These are phyloP conservation scores for Agaricus sinodeliciosus DNA, from an alignment of 768 basidiomycete species.

Conservation along the genomic window DNA sequence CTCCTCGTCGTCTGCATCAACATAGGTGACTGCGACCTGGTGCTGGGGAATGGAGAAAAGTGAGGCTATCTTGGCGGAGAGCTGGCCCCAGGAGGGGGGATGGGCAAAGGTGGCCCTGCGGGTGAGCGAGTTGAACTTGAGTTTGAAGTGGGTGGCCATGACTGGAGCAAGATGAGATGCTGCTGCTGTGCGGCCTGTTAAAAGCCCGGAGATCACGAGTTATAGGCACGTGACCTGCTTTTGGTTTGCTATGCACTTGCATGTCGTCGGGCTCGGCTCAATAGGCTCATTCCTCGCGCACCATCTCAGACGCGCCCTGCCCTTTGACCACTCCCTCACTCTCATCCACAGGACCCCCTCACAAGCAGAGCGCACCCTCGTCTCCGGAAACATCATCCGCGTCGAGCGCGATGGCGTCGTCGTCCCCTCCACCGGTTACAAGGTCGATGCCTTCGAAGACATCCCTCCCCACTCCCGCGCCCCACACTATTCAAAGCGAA, in stretches of 20 bases:
- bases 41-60: constrained; percentile 48
- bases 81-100: constrained; percentile 48
- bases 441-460: constrained; percentile 39
- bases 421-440: constrained; percentile 36
- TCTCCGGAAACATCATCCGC: constrained; percentile 29
- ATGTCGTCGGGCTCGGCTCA: constrained; percentile 75
- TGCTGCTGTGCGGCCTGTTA: too few relatives aligned
- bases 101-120: constrained; percentile 51
- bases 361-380: constrained; percentile 28
- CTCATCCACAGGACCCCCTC: constrained; percentile 57
- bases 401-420: constrained; percentile 46
- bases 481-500: neutral
- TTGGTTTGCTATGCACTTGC: constrained; percentile 53
- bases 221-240: neutral
- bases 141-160: constrained; percentile 60
- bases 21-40: constrained; percentile 61
- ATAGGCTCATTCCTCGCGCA: constrained; percentile 80
- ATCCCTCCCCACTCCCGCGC: neutral
- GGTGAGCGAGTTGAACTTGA: constrained; percentile 50
- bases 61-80: constrained; percentile 48
- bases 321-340: constrained; percentile 45
- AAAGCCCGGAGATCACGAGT: too few relatives aligned
- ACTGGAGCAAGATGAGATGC: too few relatives aligned
- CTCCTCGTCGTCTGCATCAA: constrained; percentile 68
- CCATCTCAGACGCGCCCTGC: constrained; percentile 62